Evolutionary conservation across 768 basidiomycete genomes (phyloP).

Genomic region (Pisolithus microcarpus): DNA sequence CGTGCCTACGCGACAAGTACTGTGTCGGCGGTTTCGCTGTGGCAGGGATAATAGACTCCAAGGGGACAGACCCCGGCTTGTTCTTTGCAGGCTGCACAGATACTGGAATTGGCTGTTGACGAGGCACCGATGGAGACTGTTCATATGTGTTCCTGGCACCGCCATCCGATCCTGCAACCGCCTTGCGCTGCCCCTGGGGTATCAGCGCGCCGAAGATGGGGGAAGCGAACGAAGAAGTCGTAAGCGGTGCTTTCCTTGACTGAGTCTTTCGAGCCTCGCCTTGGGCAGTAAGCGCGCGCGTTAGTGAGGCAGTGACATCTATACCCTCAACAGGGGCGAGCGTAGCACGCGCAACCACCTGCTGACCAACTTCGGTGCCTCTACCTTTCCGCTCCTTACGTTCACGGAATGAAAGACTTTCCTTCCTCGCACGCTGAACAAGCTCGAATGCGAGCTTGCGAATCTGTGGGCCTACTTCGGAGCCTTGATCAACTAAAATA

Average conservation of each 20-base stretch:
- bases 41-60: conserved; percentile 79
- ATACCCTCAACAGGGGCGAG: conserved; percentile 34
- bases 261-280: conserved; percentile 29
- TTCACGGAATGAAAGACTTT: conserved; percentile 40
- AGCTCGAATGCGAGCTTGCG: conserved; percentile 59
- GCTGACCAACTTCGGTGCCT: conserved; percentile 21
- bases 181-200: conserved; percentile 42
- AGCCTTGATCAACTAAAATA: conserved; percentile 65
- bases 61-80: conserved; percentile 46
- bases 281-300: conserved; percentile 38
- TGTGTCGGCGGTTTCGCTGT: conserved; percentile 78
- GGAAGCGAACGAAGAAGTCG: conserved; percentile 39
- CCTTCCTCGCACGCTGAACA: conserved; percentile 60
- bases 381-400: conserved; percentile 32
- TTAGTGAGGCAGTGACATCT: conserved; percentile 41
- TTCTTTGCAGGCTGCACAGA: conserved; percentile 19
- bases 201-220: conserved; percentile 59
- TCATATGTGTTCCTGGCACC: conserved; percentile 9
- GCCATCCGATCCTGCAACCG: conserved; percentile 22
- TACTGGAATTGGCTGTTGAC: conserved; percentile 3
- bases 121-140: conserved; percentile 1
- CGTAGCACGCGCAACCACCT: conserved; percentile 34
- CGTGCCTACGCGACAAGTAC: conserved; percentile 69
- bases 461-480: conserved; percentile 55
- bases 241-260: conserved; percentile 30